Evolutionary conservation across 768 basidiomycete genomes (phyloP).

Genomic region (Pisolithus orientalis): DNA sequence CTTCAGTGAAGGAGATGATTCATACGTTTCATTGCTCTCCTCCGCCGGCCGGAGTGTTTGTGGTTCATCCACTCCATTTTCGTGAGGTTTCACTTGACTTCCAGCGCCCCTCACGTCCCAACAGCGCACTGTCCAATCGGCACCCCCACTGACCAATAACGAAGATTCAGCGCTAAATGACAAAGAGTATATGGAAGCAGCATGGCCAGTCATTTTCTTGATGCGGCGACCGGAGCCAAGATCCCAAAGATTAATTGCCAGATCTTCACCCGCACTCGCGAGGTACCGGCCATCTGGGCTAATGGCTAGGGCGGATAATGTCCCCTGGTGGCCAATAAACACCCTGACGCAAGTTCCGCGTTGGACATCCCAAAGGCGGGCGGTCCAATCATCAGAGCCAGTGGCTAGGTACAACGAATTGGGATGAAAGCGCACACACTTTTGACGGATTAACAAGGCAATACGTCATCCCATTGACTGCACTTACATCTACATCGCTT

Average conservation of each 20-base stretch:
- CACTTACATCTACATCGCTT: slow-evolving; percentile 91
- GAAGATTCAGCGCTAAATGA: slow-evolving; percentile 90
- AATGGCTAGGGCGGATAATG: slow-evolving; percentile 78
- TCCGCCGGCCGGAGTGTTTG: slow-evolving; percentile 31
- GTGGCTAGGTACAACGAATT: slow-evolving; percentile 97
- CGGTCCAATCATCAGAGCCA: slow-evolving; percentile 94
- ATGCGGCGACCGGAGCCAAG: slow-evolving; percentile 89
- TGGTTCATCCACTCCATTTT: slow-evolving; percentile 42
- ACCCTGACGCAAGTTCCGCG: slow-evolving; percentile 89
- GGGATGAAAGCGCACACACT: slow-evolving; percentile 96
- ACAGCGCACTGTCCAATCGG: slow-evolving; percentile 96
- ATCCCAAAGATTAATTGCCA: slow-evolving; percentile 95
- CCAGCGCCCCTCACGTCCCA: slow-evolving; percentile 91
- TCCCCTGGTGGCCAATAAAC: slow-evolving; percentile 91
- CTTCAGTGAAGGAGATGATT: background rate
- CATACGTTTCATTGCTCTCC: slow-evolving; percentile 63
- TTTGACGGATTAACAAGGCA: background rate
- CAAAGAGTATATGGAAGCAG: slow-evolving; percentile 81
- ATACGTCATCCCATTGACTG: background rate
- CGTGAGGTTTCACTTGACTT: slow-evolving; percentile 53
- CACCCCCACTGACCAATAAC: slow-evolving; percentile 82
- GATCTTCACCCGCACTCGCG: slow-evolving; percentile 88
- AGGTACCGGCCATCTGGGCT: slow-evolving; percentile 93
- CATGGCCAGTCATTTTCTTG: slow-evolving; percentile 96
- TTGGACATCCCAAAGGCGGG: slow-evolving; percentile 98